Percentiles rank a stretch among this genome's conserved stretches.
Conservation (phyloP, 1,284 basidiomycete species). For the Waitea zeae region DNA sequence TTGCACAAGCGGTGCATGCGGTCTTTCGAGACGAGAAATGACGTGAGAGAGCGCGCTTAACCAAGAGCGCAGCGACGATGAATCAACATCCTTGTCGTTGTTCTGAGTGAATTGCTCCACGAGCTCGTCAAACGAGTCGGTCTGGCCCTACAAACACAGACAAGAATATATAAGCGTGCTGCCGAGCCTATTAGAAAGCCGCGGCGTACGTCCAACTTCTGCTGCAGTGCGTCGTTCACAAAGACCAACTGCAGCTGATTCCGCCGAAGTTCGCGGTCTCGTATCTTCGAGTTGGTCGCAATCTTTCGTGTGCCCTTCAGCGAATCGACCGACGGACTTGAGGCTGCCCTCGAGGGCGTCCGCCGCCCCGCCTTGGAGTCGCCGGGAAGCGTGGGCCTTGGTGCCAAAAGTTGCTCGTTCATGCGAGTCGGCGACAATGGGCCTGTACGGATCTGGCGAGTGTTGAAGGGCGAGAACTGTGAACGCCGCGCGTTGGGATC, state of each 20-base stretch:
- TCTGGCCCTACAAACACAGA: slow-evolving; percentile 43
- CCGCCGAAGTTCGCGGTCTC: slow-evolving; percentile 53
- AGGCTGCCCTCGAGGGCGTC: too few species aligned
- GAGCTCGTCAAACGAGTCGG: slow-evolving; percentile 51
- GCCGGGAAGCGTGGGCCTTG: too few species aligned
- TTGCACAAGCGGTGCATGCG: slow-evolving; percentile 73
- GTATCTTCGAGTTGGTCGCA: slow-evolving; percentile 60
- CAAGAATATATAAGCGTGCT: slow-evolving; percentile 6
- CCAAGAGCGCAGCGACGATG: slow-evolving; percentile 50
- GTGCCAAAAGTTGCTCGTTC: too few species aligned
- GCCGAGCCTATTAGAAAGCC: slow-evolving; percentile 3
- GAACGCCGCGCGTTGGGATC: too few species aligned
- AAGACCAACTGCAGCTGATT: slow-evolving; percentile 78
- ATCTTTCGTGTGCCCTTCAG: too few species aligned
- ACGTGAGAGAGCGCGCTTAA: slow-evolving; percentile 62
- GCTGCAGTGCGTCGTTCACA: slow-evolving; percentile 65
- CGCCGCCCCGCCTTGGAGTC: too few species aligned
- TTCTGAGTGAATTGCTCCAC: slow-evolving; percentile 54
- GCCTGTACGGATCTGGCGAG: too few species aligned
- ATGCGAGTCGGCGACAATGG: too few species aligned
- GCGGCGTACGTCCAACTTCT: slow-evolving; percentile 42
- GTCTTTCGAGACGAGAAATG: slow-evolving; percentile 64
- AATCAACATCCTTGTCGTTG: slow-evolving; percentile 15
- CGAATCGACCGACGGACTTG: too few species aligned
- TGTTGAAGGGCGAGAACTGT: too few species aligned